A percentile compares a stretch with the other conserved stretches of the same genome.
Conservation (phyloP, 441 rosid species). For the Mallotus japonicus region DNA sequence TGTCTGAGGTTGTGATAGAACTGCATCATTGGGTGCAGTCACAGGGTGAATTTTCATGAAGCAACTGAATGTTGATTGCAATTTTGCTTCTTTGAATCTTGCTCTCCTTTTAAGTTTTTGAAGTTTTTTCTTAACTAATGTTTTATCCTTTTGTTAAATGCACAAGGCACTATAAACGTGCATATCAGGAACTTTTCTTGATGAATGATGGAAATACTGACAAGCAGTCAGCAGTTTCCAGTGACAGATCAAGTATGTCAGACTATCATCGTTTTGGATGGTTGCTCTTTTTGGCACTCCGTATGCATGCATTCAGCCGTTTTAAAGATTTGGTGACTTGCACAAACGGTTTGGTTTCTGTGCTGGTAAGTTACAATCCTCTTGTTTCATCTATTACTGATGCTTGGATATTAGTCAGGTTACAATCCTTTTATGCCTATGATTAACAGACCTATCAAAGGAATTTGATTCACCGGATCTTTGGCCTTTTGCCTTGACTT, state of each 20-base stretch:
- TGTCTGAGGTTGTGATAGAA: background rate
- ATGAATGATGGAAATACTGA: slow-evolving; percentile 47
- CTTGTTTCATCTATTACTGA: slow-evolving; percentile 12
- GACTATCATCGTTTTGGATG: slow-evolving; percentile 90
- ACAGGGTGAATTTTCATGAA: background rate
- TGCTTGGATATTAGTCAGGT: slow-evolving; percentile 6
- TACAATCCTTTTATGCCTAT: background rate
- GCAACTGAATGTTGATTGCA: background rate
- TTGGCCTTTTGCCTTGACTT: background rate
- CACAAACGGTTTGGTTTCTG: slow-evolving; percentile 78
- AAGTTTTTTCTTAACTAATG: background rate
- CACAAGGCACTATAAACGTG: slow-evolving; percentile 76
- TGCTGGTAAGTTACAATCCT: slow-evolving; percentile 62
- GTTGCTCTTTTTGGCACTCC: slow-evolving; percentile 89
- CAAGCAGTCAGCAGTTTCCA: slow-evolving; percentile 37
- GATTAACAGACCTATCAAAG: background rate
- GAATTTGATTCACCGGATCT: background rate
- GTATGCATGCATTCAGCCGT: slow-evolving; percentile 75
- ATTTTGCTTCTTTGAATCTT: background rate
- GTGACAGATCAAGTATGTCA: slow-evolving; percentile 37
- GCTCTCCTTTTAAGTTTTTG: background rate
- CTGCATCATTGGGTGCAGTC: background rate
- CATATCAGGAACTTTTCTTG: slow-evolving; percentile 69
- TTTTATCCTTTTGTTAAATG: slow-evolving; percentile 29
- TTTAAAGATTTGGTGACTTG: slow-evolving; percentile 86